Percentiles rank a stretch among this genome's conserved stretches.
Evolutionary conservation across 495 filamentous ascomycete species (phyloP).

Genomic region (Lophiotrema nucula): DNA sequence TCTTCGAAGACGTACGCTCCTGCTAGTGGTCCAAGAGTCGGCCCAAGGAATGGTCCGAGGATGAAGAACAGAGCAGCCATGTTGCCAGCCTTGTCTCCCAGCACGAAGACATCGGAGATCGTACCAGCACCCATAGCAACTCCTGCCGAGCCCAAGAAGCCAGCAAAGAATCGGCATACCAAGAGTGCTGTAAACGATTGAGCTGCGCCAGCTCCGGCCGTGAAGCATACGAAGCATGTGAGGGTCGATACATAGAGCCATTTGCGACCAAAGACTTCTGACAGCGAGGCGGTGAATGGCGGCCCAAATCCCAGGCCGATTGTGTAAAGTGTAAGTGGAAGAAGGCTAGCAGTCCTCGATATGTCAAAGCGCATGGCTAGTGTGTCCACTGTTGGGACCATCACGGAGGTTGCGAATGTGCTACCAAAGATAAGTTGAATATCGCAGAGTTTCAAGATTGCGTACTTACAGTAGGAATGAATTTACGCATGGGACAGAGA

Average conservation of each 20-base stretch:
- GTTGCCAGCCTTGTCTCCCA: background rate
- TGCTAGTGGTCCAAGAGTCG: background rate
- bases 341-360: background rate
- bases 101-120: background rate
- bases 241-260: background rate
- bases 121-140: background rate
- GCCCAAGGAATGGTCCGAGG: slow-evolving; percentile 1
- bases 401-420: too few species aligned
- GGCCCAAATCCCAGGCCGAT: background rate
- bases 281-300: background rate
- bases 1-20: background rate
- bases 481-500: too few species aligned
- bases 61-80: background rate
- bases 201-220: background rate
- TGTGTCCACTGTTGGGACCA: too few species aligned
- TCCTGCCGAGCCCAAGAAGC: background rate
- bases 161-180: background rate
- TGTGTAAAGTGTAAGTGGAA: background rate
- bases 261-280: background rate
- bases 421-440: too few species aligned
- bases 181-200: background rate
- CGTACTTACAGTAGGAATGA: too few species aligned
- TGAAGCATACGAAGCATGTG: background rate
- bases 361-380: too few species aligned
- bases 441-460: too few species aligned